A percentile compares a stretch with the other conserved stretches of the same genome.
Conservation (phyloP, 352 stramenopile species). For the Phytophthora constricta region DNA sequence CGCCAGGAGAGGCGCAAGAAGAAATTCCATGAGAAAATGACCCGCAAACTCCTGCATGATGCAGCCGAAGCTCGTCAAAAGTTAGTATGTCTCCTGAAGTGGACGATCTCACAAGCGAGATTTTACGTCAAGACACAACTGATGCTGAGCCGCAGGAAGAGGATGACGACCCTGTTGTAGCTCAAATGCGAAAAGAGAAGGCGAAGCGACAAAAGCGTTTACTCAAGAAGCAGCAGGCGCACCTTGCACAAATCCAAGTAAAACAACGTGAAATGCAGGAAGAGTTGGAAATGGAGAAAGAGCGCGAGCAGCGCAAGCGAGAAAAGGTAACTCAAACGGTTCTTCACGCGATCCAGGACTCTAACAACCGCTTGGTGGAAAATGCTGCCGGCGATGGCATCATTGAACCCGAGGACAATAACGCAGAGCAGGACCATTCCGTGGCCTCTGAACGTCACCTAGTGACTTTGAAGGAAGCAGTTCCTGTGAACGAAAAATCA, state of each 20-base stretch:
- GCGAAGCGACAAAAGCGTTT: constrained; percentile 52
- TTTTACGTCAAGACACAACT: neutral
- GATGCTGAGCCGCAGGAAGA: constrained; percentile 30
- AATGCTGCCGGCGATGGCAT: constrained; percentile 15
- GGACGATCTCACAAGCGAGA: constrained; percentile 20
- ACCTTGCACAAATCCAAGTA: constrained; percentile 54
- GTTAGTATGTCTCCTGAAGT: constrained; percentile 28
- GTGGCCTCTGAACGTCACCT: neutral
- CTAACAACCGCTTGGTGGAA: constrained; percentile 37
- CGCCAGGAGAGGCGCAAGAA: constrained; percentile 56
- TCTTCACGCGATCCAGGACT: constrained; percentile 61
- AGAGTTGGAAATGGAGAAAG: constrained; percentile 54
- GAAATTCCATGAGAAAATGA: constrained; percentile 69
- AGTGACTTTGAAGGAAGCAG: neutral
- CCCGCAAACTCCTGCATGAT: constrained; percentile 56
- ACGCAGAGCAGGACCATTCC: constrained; percentile 21
- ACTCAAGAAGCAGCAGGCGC: constrained; percentile 63
- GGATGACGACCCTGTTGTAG: constrained; percentile 22
- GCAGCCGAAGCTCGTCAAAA: constrained; percentile 46
- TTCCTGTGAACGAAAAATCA: constrained; percentile 14
- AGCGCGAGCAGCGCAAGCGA: constrained; percentile 56
- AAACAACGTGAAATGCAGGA: constrained; percentile 65
- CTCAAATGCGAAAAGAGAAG: constrained; percentile 42
- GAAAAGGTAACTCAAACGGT: constrained; percentile 64
- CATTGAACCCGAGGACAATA: constrained; percentile 13